Evolutionary conservation across 2,329 filamentous ascomycete genomes (phyloP).

Genomic region (Calonectria montana): DNA sequence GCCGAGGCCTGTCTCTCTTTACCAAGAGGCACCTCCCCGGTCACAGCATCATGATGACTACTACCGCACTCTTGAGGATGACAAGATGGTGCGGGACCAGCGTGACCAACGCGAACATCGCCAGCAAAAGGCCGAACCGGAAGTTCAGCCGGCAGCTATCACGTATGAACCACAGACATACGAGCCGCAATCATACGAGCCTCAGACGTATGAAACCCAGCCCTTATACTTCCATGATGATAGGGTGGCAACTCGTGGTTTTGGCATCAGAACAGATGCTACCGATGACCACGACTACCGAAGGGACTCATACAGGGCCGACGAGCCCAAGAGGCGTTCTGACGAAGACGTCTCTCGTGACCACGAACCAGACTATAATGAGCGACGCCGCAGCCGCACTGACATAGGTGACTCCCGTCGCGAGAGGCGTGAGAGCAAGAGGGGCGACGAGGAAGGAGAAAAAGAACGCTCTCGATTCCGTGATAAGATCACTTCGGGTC

Average conservation of each 20-base stretch:
- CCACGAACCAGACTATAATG: constrained; percentile 44
- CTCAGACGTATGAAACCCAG: constrained; percentile 40
- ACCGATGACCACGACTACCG: constrained; percentile 54
- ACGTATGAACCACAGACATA: constrained; percentile 37
- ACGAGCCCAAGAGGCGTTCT: constrained; percentile 45
- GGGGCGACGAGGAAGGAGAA: constrained; percentile 49
- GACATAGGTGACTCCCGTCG: constrained; percentile 42
- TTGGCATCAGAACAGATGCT: constrained; percentile 61
- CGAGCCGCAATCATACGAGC: constrained; percentile 23
- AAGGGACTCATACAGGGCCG: constrained; percentile 48
- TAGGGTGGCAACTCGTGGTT: constrained; percentile 59
- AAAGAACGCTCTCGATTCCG: constrained; percentile 56
- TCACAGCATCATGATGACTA: constrained; percentile 60
- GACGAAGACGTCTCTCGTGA: constrained; percentile 46
- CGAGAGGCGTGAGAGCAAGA: constrained; percentile 46
- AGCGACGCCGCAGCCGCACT: constrained; percentile 41
- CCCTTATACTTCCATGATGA: constrained; percentile 57
- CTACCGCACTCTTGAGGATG: constrained; percentile 62
- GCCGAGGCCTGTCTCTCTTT: constrained; percentile 62
- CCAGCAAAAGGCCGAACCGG: constrained; percentile 48
- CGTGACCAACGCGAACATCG: constrained; percentile 44
- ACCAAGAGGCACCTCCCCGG: constrained; percentile 61
- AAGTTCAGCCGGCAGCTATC: constrained; percentile 24
- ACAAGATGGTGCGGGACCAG: constrained; percentile 54
- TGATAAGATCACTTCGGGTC: constrained; percentile 60